Base-by-base conservation (phyloP, 192 early-diverging fungal species). In the Mortierella alpina region DNA sequence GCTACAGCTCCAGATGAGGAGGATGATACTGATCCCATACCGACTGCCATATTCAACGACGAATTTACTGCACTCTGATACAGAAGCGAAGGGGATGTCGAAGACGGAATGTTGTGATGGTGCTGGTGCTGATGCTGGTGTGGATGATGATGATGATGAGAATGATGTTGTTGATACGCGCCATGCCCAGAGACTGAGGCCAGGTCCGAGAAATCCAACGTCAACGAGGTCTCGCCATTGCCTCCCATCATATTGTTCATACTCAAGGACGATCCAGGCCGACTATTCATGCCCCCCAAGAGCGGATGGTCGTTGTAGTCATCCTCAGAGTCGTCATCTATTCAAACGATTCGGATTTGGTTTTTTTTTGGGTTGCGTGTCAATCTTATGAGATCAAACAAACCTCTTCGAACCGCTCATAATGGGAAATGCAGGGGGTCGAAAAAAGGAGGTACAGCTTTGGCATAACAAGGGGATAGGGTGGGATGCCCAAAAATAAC, bases 221-320 rank as follows among this genome's bases (percentile, higher is more conserved):
- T 80, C 22, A 80, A 20, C 1, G 66, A 64, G 0, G 69, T 72
- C 41, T 80, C 77, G n/a, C 58, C 50, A 12, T 60, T 72, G 31
- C 77, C 77, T 9, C 77, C 77, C 46, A 72, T 57, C 58, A 60
- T 72, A 53, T 80, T 80, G 60, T 72, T 67, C 77, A 80, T 80
- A 18, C 77, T 72, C n/a, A 80, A 42, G 4, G 77, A 70, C 4
- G 77, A 80, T 62, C 77, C 77, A 20, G 77, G 77, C 56, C 77
- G 68, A 31, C 69, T 68, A 53, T 56, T 50, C 46, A 72, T 57
- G 1, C 59, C 59, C 15, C 65, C 64, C 77, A 72, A 50, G 7
- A 72, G 60, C 22, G 70, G 69, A 40, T 80, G 70, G 40, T 80
- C 59, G 20, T 52, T 70, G 39, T 80, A 80, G 22, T 72, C 77